Base-by-base conservation (phyloP, 148 eudicot genomes). In the Pharnaceum exiguum region DNA sequence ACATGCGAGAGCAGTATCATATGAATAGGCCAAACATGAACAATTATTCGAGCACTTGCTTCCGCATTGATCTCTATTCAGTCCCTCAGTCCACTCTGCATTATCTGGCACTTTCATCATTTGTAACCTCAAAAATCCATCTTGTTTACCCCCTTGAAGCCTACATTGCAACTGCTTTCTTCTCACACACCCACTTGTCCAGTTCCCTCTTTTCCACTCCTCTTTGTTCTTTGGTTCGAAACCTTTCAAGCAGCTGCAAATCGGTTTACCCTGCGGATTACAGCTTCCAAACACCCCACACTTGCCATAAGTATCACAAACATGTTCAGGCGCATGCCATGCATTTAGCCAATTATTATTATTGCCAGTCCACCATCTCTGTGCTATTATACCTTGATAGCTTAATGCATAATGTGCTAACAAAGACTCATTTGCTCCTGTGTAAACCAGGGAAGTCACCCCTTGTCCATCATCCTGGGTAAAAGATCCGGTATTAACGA, bases 81-180 rank as follows among this genome's bases (percentile, higher is more conserved):
- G 21, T 19, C 52, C 82, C 23, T 49, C 44, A 59, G 60, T 48
- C 10, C 72, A 68, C 15, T 51, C 30, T 21, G 55, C 42, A 15
- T 61, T 47, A 25, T 84, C 87, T 0, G 95, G 95, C 49, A 80
- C 57, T 49, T 84, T 84, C 57, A 76, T 45, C 16, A 32, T 63
- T 21, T 69, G 21, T 30, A 70, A 52, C 47, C 45, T 63, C 19
- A 63, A 8, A 74, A 86, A 86, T 10, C 75, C 83, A 36, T 87
- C 85, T 36, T 59, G 47, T 18, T 58, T 52, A 2, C 25, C 46
- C 19, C 80, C 87, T 46, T 57, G 73, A 39, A 36, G 26, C 15
- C n/a, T 44, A 44, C 87, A 84, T 33, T 62, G 62, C 51, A 71
- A 59, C 44, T 27, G 25, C 35, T 54, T 61, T 31, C 44, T 62